These are phyloP conservation scores for Cutaneotrichosporon sp. DNA, from an alignment of 1,284 basidiomycete genomes.

Conservation along the genomic window DNA sequence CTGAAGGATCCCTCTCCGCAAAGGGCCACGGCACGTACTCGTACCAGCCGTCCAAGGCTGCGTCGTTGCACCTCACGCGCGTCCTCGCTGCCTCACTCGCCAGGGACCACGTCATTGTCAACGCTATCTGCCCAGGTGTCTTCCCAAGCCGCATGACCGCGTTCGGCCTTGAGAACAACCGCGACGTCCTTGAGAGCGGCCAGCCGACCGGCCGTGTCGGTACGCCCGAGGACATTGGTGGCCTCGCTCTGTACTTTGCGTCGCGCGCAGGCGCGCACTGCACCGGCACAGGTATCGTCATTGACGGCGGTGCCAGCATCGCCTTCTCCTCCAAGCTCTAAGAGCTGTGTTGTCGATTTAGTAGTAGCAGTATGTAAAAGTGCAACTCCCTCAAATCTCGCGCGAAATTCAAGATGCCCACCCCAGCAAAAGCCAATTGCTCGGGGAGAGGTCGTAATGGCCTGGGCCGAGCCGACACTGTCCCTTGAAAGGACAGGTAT, in stretches of 20 bases:
- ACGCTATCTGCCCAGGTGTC: slow-evolving; percentile 40
- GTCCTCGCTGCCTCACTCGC: slow-evolving; percentile 32
- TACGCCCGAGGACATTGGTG: slow-evolving; percentile 41
- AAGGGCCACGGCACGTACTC: slow-evolving; percentile 32
- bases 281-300: slow-evolving; percentile 34
- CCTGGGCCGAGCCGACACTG: background rate
- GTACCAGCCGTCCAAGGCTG: slow-evolving; percentile 27
- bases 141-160: slow-evolving; percentile 44
- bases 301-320: slow-evolving; percentile 30
- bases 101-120: slow-evolving; percentile 40
- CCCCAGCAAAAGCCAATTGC: background rate
- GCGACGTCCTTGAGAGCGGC: slow-evolving; percentile 24
- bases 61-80: slow-evolving; percentile 30
- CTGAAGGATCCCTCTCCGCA: slow-evolving; percentile 26
- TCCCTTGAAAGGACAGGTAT: background rate
- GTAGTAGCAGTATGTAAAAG: background rate
- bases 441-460: background rate
- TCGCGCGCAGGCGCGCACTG: slow-evolving; percentile 38
- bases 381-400: background rate
- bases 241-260: slow-evolving; percentile 36
- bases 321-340: slow-evolving; percentile 25
- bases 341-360: background rate
- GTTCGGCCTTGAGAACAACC: slow-evolving; percentile 28
- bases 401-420: background rate
- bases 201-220: slow-evolving; percentile 40